These are phyloP conservation scores for Gautieria morchelliformis DNA, from an alignment of 768 basidiomycete genomes.

Conservation along the genomic window DNA sequence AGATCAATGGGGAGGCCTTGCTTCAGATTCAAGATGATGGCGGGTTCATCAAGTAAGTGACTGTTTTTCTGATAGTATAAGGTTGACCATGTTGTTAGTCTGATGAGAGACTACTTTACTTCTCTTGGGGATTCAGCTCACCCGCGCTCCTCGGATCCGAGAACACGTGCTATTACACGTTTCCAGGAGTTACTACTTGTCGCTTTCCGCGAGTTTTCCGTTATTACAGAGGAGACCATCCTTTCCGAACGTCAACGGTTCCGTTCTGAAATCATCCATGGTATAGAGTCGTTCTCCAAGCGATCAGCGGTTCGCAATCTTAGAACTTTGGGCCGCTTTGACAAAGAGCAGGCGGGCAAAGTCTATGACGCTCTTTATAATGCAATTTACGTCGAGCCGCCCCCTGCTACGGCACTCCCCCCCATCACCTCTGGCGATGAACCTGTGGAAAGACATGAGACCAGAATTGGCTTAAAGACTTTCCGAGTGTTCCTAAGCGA, in stretches of 20 bases:
- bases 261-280: conserved; percentile 82
- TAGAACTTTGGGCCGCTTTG: conserved; percentile 66
- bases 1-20: conserved; percentile 91
- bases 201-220: conserved; percentile 94
- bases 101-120: conserved; percentile 93
- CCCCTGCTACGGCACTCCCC: conserved; percentile 37
- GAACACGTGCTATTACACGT: conserved; percentile 86
- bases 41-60: conserved; percentile 79
- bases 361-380: conserved; percentile 91
- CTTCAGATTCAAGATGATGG: conserved; percentile 95
- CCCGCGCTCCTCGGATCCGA: conserved; percentile 78
- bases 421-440: conserved; percentile 41
- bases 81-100: conserved; percentile 29
- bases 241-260: conserved; percentile 75
- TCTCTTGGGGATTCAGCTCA: conserved; percentile 92
- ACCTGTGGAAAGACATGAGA: conserved; percentile 62
- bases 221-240: conserved; percentile 94
- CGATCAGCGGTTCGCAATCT: conserved; percentile 85
- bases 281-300: conserved; percentile 90
- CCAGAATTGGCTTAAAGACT: conserved; percentile 74
- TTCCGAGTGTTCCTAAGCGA: conserved; percentile 88
- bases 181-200: conserved; percentile 96
- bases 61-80: not conserved
- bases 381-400: conserved; percentile 66
- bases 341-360: conserved; percentile 77